A percentile compares a stretch with the other conserved stretches of the same genome.
These are phyloP conservation scores for Sorghum bicolor DNA, from an alignment of 176 grass and related monocot genomes.

Conservation along the genomic window Sorghum_bicolor_NCBIv3 NC_012872.2:64006501-64007000, in stretches of 20 bases:
- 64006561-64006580: neutral
- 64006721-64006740: neutral
- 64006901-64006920: constrained; percentile 62
- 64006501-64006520: neutral
- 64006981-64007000: constrained; percentile 99
- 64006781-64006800: neutral
- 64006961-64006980: constrained; percentile 99
- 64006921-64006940: constrained; percentile 96
- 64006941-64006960: constrained; percentile 99
- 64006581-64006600: neutral
- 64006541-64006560: neutral
- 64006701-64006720: neutral
- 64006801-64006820: neutral
- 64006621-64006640: neutral
- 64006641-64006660: neutral
- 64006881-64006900: neutral
- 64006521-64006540: too few species aligned
- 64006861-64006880: neutral
- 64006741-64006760: neutral
- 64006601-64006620: neutral
- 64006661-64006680: neutral
- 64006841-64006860: neutral
- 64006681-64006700: neutral
- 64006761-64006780: neutral
- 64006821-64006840: neutral